These are phyloP conservation scores for Adansonia digitata DNA, from an alignment of 345 rosid species.

Conservation along the genomic window DNA sequence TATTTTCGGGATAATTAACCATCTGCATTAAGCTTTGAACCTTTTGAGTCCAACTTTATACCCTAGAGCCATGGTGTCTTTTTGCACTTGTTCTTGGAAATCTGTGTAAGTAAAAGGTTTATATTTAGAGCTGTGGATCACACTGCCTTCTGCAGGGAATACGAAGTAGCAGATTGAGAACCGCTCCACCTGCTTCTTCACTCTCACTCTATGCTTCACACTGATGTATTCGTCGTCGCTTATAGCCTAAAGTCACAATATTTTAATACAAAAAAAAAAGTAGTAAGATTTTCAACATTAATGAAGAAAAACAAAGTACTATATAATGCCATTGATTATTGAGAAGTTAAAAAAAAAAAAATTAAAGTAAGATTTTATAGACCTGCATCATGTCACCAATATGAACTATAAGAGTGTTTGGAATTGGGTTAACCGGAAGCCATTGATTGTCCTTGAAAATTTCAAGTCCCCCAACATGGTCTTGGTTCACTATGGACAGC, in stretches of 20 bases:
- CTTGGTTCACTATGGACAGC: slow-evolving; percentile 55
- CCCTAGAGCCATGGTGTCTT: slow-evolving; percentile 53
- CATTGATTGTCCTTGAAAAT: slow-evolving; percentile 52
- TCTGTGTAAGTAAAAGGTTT: slow-evolving; percentile 64
- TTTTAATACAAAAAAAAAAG: neutral
- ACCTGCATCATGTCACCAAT: slow-evolving; percentile 96
- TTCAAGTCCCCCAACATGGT: slow-evolving; percentile 64
- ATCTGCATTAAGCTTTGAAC: slow-evolving; percentile 33
- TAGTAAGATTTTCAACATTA: neutral
- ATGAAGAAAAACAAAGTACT: no score
- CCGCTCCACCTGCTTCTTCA: slow-evolving; percentile 41
- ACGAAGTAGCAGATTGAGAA: slow-evolving; percentile 75
- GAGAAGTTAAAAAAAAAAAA: no score
- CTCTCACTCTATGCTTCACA: slow-evolving; percentile 58
- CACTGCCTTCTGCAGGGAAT: slow-evolving; percentile 51
- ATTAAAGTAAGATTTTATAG: neutral
- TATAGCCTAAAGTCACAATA: slow-evolving; percentile 45
- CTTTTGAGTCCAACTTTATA: slow-evolving; percentile 64
- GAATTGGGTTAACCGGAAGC: slow-evolving; percentile 45
- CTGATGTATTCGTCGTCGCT: slow-evolving; percentile 64
- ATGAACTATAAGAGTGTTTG: slow-evolving; percentile 49
- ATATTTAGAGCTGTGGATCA: slow-evolving; percentile 58
- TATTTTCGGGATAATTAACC: no score
- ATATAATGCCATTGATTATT: no score
- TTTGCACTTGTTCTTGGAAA: slow-evolving; percentile 65